Conservation (phyloP, 805 yeast species). For the Myxozyma vanderwaltii region DNA sequence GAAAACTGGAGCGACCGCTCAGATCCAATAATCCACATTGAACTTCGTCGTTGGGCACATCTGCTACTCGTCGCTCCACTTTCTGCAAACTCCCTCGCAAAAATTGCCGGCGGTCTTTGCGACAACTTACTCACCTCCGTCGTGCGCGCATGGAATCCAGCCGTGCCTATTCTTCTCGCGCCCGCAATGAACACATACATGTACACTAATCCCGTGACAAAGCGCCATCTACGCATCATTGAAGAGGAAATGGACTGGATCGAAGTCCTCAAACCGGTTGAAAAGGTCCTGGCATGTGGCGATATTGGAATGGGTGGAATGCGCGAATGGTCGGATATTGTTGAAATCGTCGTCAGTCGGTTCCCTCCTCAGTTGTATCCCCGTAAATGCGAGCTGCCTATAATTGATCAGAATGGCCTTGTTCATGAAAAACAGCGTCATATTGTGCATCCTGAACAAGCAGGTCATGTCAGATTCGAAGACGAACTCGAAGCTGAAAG, state of each 20-base stretch:
- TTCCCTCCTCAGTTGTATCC: slow-evolving; percentile 41
- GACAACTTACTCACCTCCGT: slow-evolving; percentile 90
- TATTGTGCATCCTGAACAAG: neutral
- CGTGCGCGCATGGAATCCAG: slow-evolving; percentile 93
- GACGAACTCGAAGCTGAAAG: slow-evolving; percentile 8
- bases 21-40: slow-evolving; percentile 94
- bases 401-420: neutral
- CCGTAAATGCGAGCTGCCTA: neutral
- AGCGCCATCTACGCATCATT: slow-evolving; percentile 73
- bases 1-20: slow-evolving; percentile 71
- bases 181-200: slow-evolving; percentile 96
- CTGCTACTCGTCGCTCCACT: slow-evolving; percentile 90
- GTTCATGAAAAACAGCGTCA: neutral
- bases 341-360: slow-evolving; percentile 75
- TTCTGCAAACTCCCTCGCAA: slow-evolving; percentile 88
- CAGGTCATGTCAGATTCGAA: slow-evolving; percentile 7
- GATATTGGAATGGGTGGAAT: slow-evolving; percentile 99
- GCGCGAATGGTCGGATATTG: slow-evolving; percentile 97
- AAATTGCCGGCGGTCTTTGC: slow-evolving; percentile 86
- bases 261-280: slow-evolving; percentile 90
- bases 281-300: slow-evolving; percentile 90
- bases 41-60: slow-evolving; percentile 95
- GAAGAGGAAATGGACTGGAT: slow-evolving; percentile 94
- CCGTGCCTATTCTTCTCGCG: slow-evolving; percentile 83
- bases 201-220: slow-evolving; percentile 85